A percentile compares a stretch with the other conserved stretches of the same genome.
Evolutionary conservation across 2,329 filamentous ascomycete species (phyloP).

Genomic region (Aureobasidium subglaciale): DNA sequence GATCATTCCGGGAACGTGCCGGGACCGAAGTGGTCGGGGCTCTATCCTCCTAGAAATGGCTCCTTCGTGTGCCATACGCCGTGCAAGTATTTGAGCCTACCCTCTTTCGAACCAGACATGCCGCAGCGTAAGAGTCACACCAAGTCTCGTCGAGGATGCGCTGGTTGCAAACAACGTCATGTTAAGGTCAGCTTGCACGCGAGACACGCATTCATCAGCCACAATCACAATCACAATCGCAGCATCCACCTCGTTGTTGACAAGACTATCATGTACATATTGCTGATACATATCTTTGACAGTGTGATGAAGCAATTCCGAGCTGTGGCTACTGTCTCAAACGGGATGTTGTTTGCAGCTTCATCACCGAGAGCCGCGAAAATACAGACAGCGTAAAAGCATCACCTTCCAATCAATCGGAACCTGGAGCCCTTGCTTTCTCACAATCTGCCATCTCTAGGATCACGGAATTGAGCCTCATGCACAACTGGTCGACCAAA

Average conservation of each 20-base stretch:
- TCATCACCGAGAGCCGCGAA: neutral
- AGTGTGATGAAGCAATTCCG: constrained; percentile 16
- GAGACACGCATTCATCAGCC: neutral
- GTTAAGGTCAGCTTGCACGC: constrained; percentile 13
- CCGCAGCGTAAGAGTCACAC: constrained; percentile 8
- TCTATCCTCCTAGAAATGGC: neutral
- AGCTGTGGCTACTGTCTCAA: constrained; percentile 15
- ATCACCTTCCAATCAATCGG: neutral
- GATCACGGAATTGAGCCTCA: neutral
- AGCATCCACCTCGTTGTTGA: too few species aligned
- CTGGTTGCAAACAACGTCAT: constrained; percentile 17
- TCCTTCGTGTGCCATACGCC: neutral
- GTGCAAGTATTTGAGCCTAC: neutral
- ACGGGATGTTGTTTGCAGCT: constrained; percentile 5
- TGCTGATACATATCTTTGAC: neutral
- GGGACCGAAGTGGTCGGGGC: too few species aligned
- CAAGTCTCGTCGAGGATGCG: constrained; percentile 17
- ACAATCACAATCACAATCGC: too few species aligned
- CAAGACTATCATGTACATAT: neutral
- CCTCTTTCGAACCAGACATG: neutral
- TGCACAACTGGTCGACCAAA: constrained; percentile 6
- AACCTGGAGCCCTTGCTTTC: neutral
- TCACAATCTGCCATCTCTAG: neutral
- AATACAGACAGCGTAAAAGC: neutral
- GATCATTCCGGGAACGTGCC: too few species aligned